Evolutionary conservation across 2,329 filamentous ascomycete species (phyloP).

Genomic region (Westerdykella sp.): DNA sequence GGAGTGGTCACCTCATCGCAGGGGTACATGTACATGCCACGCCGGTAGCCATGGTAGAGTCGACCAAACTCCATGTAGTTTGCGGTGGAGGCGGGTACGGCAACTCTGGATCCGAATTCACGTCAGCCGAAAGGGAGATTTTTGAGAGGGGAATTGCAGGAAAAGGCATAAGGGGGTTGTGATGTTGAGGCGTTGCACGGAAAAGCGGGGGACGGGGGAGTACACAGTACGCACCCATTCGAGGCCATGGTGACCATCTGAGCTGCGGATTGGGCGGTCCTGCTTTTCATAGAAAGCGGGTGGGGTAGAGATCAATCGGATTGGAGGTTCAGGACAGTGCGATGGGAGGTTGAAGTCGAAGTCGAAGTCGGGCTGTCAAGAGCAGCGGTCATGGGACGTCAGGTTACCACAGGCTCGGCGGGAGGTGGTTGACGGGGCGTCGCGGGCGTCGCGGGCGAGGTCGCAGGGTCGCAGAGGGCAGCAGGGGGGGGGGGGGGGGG

Average conservation of each 20-base stretch:
- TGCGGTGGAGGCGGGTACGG: slow-evolving; percentile 36
- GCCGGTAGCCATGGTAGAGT: slow-evolving; percentile 61
- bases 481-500: no score
- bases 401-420: not conserved
- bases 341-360: not conserved
- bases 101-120: slow-evolving; percentile 20
- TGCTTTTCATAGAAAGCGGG: slow-evolving; percentile 13
- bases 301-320: not conserved
- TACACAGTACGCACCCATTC: slow-evolving; percentile 39
- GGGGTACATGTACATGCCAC: slow-evolving; percentile 67
- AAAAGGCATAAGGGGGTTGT: slow-evolving; percentile 1
- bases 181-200: slow-evolving; percentile 21
- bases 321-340: not conserved
- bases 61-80: slow-evolving; percentile 61
- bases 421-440: no score
- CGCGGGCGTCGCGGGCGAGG: no score
- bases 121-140: slow-evolving; percentile 3
- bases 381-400: slow-evolving; percentile 17
- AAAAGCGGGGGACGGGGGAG: slow-evolving; percentile 17
- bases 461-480: no score
- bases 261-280: slow-evolving; percentile 11
- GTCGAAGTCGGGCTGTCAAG: slow-evolving; percentile 1
- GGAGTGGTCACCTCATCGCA: slow-evolving; percentile 59
- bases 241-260: slow-evolving; percentile 42
- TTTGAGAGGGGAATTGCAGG: slow-evolving; percentile 4